A percentile compares a stretch with the other conserved stretches of the same genome.
Conservation (phyloP, 768 basidiomycete genomes). For the Leccinellum rugosiceps region DNA sequence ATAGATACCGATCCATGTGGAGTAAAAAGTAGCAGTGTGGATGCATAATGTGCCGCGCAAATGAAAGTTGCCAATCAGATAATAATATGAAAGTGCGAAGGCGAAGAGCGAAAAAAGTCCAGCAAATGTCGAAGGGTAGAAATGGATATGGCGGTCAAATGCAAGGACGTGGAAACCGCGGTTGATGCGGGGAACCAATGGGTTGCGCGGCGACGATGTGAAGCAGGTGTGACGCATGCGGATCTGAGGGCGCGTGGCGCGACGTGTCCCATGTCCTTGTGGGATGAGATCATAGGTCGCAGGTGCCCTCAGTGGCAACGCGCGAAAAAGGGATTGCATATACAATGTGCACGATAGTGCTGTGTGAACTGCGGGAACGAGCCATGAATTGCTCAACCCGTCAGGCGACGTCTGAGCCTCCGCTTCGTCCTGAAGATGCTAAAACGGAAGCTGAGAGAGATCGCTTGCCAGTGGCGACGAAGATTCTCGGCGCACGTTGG, state of each 20-base stretch:
- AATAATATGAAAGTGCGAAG: slow-evolving; percentile 25
- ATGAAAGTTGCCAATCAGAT: slow-evolving; percentile 25
- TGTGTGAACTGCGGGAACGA: slow-evolving; percentile 8
- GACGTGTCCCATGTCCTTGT: slow-evolving; percentile 20
- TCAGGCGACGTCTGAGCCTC: slow-evolving; percentile 29
- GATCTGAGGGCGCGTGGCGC: slow-evolving; percentile 25
- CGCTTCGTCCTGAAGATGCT: slow-evolving; percentile 53
- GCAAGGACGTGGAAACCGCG: slow-evolving; percentile 9
- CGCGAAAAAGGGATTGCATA: slow-evolving; percentile 25
- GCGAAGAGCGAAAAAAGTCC: slow-evolving; percentile 13
- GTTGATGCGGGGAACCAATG: slow-evolving; percentile 18
- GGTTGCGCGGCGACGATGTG: slow-evolving; percentile 12
- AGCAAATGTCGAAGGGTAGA: slow-evolving; percentile 3
- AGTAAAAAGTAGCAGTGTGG: slow-evolving; percentile 25
- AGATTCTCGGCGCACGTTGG: slow-evolving; percentile 57
- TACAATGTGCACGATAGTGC: slow-evolving; percentile 15
- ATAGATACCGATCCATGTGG: slow-evolving; percentile 28
- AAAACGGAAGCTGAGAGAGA: slow-evolving; percentile 54
- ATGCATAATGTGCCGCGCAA: slow-evolving; percentile 28
- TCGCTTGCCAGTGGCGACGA: slow-evolving; percentile 58
- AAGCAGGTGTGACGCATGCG: slow-evolving; percentile 22
- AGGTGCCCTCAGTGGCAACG: slow-evolving; percentile 23
- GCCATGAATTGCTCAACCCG: slow-evolving; percentile 17
- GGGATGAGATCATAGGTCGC: slow-evolving; percentile 19
- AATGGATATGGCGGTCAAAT: background rate